Evolutionary conservation across 208 protist species (phyloP).

Genomic region (Herpetomonas tarakana): DNA sequence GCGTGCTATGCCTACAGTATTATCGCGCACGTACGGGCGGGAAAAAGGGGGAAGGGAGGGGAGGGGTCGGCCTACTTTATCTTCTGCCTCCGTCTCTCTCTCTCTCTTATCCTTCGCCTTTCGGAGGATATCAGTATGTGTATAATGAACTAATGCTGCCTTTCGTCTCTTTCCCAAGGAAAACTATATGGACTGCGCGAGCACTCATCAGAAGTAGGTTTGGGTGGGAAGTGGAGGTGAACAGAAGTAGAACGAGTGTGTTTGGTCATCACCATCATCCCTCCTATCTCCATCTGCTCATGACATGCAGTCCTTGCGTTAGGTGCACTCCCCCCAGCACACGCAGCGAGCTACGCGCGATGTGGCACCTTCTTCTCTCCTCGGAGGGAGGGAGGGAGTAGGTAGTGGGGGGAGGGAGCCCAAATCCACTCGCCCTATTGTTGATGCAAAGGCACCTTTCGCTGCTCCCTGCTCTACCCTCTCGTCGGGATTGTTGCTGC

Average conservation of each 20-base stretch:
- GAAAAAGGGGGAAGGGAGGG: slow-evolving; percentile 1
- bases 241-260: too few species aligned
- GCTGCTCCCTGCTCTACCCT: background rate
- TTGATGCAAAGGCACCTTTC: background rate
- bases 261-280: background rate
- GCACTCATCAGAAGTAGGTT: background rate
- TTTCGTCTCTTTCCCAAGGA: background rate
- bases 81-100: background rate
- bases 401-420: background rate
- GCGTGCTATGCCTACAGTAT: background rate
- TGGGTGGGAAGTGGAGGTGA: background rate
- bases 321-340: background rate
- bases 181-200: background rate
- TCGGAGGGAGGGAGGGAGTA: background rate
- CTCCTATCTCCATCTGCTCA: background rate
- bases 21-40: too few species aligned
- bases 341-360: background rate
- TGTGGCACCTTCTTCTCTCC: background rate
- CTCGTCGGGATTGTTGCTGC: background rate
- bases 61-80: background rate
- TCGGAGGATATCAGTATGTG: background rate
- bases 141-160: background rate
- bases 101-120: background rate
- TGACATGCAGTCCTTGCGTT: background rate
- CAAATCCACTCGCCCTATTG: background rate